Evolutionary conservation across 2,329 filamentous ascomycete genomes (phyloP), one percentile per base, ranked within the genome.

Genomic region (Mycosphaerelloides madeirae): DNA sequence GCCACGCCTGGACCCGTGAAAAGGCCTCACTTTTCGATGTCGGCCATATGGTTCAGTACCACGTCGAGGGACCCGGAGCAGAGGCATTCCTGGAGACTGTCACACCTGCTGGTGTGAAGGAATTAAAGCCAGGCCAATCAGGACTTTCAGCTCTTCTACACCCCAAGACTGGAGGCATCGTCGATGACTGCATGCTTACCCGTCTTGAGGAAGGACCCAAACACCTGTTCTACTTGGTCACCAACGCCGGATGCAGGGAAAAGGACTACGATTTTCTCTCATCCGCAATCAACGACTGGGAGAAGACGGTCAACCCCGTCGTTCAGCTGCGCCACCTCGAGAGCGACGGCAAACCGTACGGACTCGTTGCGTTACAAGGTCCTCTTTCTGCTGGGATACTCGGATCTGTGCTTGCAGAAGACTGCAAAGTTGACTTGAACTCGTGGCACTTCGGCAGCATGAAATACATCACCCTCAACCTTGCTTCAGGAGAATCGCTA

Each of bases 21-120:
- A 85, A 90, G 68, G 85, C 87, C 46, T 95, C 89, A 53, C 72
- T 98, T 53, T 98, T 98, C 63, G 93, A 98, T 68, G 93, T 97
- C 43, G 85, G 85, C 65, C 93, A 97, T 72, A 97, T 97, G 91
- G 78, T 83, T 42, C 90, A 95, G 71, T 89, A 95, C 67, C 78
- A 83, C 55, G 81, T 98, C 64, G 80, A 80, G 40, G 93, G 93
- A 0, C 81, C 87, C 6, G 85, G 85, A 28, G 90, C 87, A 4
- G 77, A 84, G 19, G 79, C 79, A 3, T 93, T 97, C 64, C 78
- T 98, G 29, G 83, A 95, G 73, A 81, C 74, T 54, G 74, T 98
- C 49, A 95, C 90, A 1, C 93, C 93, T 0, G 83, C 84, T 11
- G 80, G 81, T 34, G 74, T 93, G 39, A 73, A 76, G 37, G 72